Evolutionary conservation across 2,329 filamentous ascomycete species (phyloP), one percentile per base, ranked within the genome.

Genomic region (Sporothrix dimorphospora): DNA sequence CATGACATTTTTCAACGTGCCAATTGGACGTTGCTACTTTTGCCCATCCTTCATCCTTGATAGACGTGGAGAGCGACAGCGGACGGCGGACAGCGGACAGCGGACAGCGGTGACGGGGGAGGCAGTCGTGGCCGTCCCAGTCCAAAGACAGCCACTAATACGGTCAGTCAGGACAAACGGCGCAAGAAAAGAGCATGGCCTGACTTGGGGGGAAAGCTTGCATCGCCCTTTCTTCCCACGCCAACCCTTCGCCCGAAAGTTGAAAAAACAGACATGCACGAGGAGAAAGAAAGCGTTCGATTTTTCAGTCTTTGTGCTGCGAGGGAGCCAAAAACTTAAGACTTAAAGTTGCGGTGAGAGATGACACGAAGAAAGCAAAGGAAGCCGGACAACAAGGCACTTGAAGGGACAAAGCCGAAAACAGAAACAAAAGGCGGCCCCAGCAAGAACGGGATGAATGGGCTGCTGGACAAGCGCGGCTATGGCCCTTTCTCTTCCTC

Each of bases 1-100:
- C 24, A 59, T 69, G 67, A 59, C 67, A 2, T 47, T 70, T 70
- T 70, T 61, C 21, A 47, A 59, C 55, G 21, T 61, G 68, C 59
- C 53, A 70, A 49, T 21, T 45, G 51, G 49, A 4, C 7, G 9
- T 8, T 24, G 34, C 61, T 19, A 45, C 40, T 49, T 27, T 49
- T 66, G 61, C 42, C 11, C 61, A 27, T 47, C 61, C n/a, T n/a
- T n/a, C n/a, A n/a, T 11, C 7, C n/a, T n/a, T n/a, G 40, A 49
- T 19, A 47, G 38, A 63, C 38, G n/a, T 24, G 59, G 38, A 42
- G 59, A 63, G n/a, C n/a, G n/a, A n/a, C n/a, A n/a, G n/a, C n/a
- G n/a, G n/a, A n/a, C n/a, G n/a, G n/a, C n/a, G n/a, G n/a, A n/a
- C n/a, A n/a, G n/a, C n/a, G n/a, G n/a, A n/a, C n/a, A n/a, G n/a